Evolutionary conservation across 345 rosid species (phyloP), one percentile per base, ranked within the genome.

Genomic region (Cardiospermum halicacabum): DNA sequence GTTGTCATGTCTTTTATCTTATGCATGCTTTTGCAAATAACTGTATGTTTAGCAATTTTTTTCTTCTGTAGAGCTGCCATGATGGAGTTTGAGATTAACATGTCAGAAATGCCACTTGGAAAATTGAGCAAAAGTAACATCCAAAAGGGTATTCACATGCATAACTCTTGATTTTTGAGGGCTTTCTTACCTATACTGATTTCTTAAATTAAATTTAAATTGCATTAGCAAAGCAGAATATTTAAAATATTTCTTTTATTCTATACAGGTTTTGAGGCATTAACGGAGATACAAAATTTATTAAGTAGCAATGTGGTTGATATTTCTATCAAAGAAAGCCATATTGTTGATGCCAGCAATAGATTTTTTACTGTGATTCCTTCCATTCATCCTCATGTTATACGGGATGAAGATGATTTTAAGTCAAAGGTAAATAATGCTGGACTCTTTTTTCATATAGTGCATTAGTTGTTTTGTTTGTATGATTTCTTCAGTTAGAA

Each of bases 71-170:
- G 96, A 81, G 84, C 89, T 78, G 96, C 99, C 68, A 91, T 89
- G 99, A 83, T 85, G 97, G 99, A 91, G 79, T 94, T 89, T 65
- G 85, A 91, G 80, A 94, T 91, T 72, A 94, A 94, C 67, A 85
- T 91, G 96, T 82, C 90, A 42, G 99, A 91, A 87, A 94, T 91
- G 97, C 97, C 97, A 12, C 99, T 89, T 66, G 99, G 97, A 77
- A 94, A 91, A 65, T 81, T 94, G 74, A 91, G 99, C 80, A 89
- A 89, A 83, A 78, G 51, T 61, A 91, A 91, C 76, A 91, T 94
- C 67, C 91, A 82, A 62, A 87, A 84, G 71, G 99, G 99, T 94
- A 75, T 22, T 25, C 62, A 18, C 30, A 19, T 45, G 18, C 30
- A 34, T 42, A 69, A 28, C 25, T 68, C 50, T 62, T 2, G 25